Conservation (phyloP, 2,329 filamentous ascomycete genomes). For the Hirsutella minnesotensis region DNA sequence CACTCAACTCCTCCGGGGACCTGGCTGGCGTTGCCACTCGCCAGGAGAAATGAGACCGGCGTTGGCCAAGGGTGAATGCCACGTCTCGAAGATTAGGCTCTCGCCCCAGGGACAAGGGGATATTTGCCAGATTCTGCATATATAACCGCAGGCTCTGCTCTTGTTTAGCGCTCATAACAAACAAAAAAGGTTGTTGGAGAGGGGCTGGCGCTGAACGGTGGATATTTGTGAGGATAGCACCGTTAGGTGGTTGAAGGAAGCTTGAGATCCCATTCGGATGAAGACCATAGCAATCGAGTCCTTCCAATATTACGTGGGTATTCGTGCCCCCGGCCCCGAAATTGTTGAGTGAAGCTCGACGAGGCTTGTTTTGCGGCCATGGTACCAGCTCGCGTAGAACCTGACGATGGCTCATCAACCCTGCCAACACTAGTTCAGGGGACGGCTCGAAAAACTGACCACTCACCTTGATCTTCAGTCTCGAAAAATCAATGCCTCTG, state of each 20-base stretch:
- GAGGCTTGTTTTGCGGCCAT: background rate
- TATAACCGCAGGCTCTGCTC: background rate
- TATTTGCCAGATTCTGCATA: background rate
- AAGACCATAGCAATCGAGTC: background rate
- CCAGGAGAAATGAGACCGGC: background rate
- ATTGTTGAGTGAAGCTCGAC: slow-evolving; percentile 23
- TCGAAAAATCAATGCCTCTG: background rate
- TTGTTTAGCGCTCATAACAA: background rate
- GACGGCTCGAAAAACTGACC: background rate
- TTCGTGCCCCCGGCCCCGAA: slow-evolving; percentile 36
- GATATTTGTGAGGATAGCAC: background rate
- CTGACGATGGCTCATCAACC: slow-evolving; percentile 1
- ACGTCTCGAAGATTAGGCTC: background rate
- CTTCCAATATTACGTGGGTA: slow-evolving; percentile 25
- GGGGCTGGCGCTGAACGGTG: background rate
- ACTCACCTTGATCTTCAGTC: background rate
- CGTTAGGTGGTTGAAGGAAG: background rate
- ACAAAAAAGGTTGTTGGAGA: background rate
- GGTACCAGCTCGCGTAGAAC: background rate
- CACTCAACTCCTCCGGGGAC: background rate
- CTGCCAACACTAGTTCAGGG: background rate
- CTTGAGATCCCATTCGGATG: background rate
- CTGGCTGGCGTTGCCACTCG: background rate
- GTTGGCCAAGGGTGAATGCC: background rate
- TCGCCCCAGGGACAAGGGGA: background rate